phyloP scores from a whole-genome alignment of 1,139 yeast species.

The Taphrina wiesneri region DNA sequence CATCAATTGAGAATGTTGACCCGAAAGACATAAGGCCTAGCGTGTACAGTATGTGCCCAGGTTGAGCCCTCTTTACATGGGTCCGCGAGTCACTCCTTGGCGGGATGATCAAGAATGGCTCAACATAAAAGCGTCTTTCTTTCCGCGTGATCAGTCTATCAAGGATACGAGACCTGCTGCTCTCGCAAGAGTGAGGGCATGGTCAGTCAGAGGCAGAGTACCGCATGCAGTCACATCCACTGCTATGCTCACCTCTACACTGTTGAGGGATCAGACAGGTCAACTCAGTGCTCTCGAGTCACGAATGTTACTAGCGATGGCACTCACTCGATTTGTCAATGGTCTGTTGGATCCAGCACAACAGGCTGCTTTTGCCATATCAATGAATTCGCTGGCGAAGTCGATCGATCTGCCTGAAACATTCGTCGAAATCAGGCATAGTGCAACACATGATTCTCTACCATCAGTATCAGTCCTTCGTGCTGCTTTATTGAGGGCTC shows the following conservation, averaged over 20 bases:
- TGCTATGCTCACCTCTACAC: constrained; percentile 58
- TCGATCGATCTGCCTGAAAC: constrained; percentile 69
- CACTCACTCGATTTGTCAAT: constrained; percentile 81
- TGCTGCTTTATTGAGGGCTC: constrained; percentile 58
- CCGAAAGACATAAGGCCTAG: too few relatives aligned
- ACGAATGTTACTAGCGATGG: constrained; percentile 64
- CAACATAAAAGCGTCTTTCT: constrained; percentile 3
- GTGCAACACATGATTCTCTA: constrained; percentile 73
- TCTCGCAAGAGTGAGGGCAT: constrained; percentile 25
- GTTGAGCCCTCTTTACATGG: too few relatives aligned
- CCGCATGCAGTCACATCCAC: constrained; percentile 83
- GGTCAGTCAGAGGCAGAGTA: constrained; percentile 58
- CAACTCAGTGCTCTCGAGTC: constrained; percentile 45
- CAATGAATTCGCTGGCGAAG: constrained; percentile 73
- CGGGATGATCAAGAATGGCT: constrained; percentile 21
- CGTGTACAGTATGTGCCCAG: too few relatives aligned
- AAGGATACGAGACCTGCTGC: background rate
- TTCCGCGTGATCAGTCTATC: constrained; percentile 41
- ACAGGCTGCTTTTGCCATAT: constrained; percentile 73
- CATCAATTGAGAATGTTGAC: too few relatives aligned
- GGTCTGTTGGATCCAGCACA: constrained; percentile 88
- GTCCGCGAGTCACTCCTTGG: constrained; percentile 28
- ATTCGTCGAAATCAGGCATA: constrained; percentile 88
- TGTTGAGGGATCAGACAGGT: constrained; percentile 44
- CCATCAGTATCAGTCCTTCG: constrained; percentile 72